A percentile compares a stretch with the other conserved stretches of the same genome.
These are phyloP conservation scores for Penicillium angulare DNA, from an alignment of 495 filamentous ascomycete species.

Conservation along the genomic window DNA sequence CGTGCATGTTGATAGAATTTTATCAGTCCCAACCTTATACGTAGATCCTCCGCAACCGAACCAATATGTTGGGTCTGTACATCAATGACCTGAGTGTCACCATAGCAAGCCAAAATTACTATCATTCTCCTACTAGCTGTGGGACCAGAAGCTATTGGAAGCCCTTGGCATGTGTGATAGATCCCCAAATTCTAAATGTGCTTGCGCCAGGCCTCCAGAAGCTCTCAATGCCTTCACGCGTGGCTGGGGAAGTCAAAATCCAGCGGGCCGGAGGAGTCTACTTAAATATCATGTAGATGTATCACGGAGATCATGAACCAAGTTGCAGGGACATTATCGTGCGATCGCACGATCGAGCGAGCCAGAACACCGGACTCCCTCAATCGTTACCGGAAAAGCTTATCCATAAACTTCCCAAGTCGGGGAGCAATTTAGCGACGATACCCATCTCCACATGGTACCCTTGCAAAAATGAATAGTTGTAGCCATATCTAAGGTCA, in stretches of 20 bases:
- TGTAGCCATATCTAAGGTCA: constrained; percentile 12
- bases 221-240: no score
- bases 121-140: no score
- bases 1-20: no score
- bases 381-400: neutral
- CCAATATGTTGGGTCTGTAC: no score
- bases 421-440: neutral
- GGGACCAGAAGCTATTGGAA: no score
- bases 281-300: neutral
- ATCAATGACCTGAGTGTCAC: no score
- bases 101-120: no score
- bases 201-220: no score
- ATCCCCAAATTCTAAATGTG: no score
- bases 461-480: neutral
- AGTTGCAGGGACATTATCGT: neutral
- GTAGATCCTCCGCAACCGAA: no score
- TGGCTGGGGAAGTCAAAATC: neutral
- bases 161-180: no score
- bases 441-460: neutral
- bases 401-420: neutral
- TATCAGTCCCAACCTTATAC: no score
- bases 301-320: neutral
- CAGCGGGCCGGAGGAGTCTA: neutral
- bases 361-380: constrained; percentile 2
- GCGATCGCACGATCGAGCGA: constrained; percentile 12